A percentile compares a stretch with the other conserved stretches of the same genome.
Evolutionary conservation across 176 grass and related monocot genomes (phyloP).

Genomic region (Zea mays): DNA sequence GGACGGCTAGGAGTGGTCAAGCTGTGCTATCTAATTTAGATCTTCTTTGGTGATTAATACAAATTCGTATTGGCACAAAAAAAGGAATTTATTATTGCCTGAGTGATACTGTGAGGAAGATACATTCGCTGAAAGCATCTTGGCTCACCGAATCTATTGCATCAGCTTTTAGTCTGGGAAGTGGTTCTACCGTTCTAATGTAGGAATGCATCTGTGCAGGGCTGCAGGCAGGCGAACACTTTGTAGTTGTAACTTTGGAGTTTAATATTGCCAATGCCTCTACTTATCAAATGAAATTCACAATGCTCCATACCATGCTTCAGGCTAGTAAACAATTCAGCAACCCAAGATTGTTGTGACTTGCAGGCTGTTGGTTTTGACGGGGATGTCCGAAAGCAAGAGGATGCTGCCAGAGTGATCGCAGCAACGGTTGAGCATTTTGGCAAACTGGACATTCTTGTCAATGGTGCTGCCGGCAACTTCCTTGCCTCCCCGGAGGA

Average conservation of each 20-base stretch:
- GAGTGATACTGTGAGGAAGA: not conserved
- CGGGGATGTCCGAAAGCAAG: conserved; percentile 84
- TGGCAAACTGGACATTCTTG: conserved; percentile 79
- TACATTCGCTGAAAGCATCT: not conserved
- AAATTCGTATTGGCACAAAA: not conserved
- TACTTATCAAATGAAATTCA: not conserved
- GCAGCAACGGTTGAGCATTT: conserved; percentile 63
- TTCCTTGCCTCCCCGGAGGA: conserved; percentile 94
- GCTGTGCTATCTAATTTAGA: no score
- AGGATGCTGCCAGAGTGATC: conserved; percentile 75
- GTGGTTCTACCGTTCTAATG: not conserved
- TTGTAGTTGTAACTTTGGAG: not conserved
- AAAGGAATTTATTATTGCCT: not conserved
- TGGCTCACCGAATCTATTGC: not conserved
- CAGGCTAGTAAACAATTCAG: not conserved
- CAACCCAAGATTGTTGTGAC: conserved; percentile 9
- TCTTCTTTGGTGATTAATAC: not conserved
- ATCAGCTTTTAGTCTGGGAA: not conserved
- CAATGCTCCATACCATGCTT: not conserved
- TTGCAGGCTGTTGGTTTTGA: conserved; percentile 80
- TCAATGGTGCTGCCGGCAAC: conserved; percentile 92
- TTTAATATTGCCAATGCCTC: not conserved
- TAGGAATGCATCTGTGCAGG: not conserved
- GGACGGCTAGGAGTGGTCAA: no score
- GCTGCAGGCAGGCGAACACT: not conserved